Percentiles rank a stretch among this genome's conserved stretches.
Evolutionary conservation across 805 yeast species (phyloP).

Genomic region (Wickerhamomyces ciferrii): DNA sequence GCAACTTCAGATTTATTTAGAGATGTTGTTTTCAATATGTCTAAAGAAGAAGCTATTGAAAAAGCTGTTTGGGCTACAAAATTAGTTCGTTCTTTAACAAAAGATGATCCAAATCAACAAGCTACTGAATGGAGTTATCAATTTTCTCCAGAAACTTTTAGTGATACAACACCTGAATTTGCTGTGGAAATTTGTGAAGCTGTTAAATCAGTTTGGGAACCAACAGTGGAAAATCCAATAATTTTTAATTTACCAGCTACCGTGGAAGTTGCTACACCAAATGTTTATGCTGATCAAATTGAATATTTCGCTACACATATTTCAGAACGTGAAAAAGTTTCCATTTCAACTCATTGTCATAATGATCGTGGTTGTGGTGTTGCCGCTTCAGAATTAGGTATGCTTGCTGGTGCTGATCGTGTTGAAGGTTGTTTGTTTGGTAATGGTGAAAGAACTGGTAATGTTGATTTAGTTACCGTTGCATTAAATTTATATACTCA

Average conservation of each 20-base stretch:
- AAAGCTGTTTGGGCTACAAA: constrained; percentile 70
- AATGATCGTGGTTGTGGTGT: constrained; percentile 83
- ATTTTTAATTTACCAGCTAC: constrained; percentile 80
- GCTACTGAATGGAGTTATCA: constrained; percentile 68
- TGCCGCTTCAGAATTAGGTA: constrained; percentile 74
- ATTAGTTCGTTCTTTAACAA: constrained; percentile 62
- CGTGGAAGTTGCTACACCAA: constrained; percentile 72
- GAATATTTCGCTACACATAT: constrained; percentile 69
- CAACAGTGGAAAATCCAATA: constrained; percentile 67
- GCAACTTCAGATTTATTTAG: constrained; percentile 75
- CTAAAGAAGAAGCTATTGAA: constrained; percentile 58
- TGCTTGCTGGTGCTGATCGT: constrained; percentile 81
- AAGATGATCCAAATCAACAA: constrained; percentile 62
- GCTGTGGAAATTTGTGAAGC: constrained; percentile 78
- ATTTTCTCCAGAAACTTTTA: constrained; percentile 75
- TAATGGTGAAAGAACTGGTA: constrained; percentile 84
- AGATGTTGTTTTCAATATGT: constrained; percentile 71
- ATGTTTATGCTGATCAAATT: constrained; percentile 75
- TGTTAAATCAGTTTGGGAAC: constrained; percentile 75
- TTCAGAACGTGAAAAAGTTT: constrained; percentile 64
- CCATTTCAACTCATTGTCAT: constrained; percentile 70
- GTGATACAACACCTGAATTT: constrained; percentile 69
- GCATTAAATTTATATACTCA: constrained; percentile 77
- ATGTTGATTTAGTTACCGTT: constrained; percentile 71
- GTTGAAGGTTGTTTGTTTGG: constrained; percentile 82